Conservation (phyloP, 2,329 filamentous ascomycete genomes). For the Colletotrichum sidae region DNA sequence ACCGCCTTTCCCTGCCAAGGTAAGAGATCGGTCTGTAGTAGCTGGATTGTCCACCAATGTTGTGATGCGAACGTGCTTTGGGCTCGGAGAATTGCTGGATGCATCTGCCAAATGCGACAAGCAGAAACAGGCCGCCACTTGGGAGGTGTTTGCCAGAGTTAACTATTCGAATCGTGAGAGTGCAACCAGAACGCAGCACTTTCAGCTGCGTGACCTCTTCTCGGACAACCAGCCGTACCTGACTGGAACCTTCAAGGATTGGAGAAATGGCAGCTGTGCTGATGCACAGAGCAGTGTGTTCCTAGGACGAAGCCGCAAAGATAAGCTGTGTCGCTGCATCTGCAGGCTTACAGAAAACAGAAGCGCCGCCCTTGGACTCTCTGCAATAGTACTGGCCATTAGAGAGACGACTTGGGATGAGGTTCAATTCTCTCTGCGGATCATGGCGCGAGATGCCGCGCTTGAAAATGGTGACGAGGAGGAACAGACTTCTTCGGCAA, state of each 20-base stretch:
- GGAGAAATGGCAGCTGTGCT: slow-evolving; percentile 11
- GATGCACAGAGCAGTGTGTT: slow-evolving; percentile 21
- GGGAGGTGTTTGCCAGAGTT: slow-evolving; percentile 75
- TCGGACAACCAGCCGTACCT: slow-evolving; percentile 66
- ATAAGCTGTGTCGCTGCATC: slow-evolving; percentile 35
- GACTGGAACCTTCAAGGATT: slow-evolving; percentile 16
- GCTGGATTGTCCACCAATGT: slow-evolving; percentile 60
- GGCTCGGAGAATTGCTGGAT: slow-evolving; percentile 69
- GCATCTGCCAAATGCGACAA: slow-evolving; percentile 51
- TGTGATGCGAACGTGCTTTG: slow-evolving; percentile 70
- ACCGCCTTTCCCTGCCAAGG: slow-evolving; percentile 59
- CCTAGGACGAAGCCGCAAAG: background rate
- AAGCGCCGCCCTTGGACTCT: slow-evolving; percentile 11
- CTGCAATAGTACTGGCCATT: slow-evolving; percentile 29
- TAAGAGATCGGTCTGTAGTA: slow-evolving; percentile 65
- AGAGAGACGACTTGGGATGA: slow-evolving; percentile 35
- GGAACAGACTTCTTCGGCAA: background rate
- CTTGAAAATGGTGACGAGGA: background rate
- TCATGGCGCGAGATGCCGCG: slow-evolving; percentile 21
- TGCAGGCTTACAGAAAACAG: slow-evolving; percentile 17
- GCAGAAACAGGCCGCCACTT: slow-evolving; percentile 53
- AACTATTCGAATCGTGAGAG: slow-evolving; percentile 66
- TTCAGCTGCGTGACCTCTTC: slow-evolving; percentile 73
- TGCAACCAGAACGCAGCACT: slow-evolving; percentile 64
- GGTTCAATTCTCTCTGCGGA: slow-evolving; percentile 13